These are phyloP conservation scores for Uncinocarpus reesii DNA, from an alignment of 2,329 filamentous ascomycete genomes.

Conservation along the genomic window DNA sequence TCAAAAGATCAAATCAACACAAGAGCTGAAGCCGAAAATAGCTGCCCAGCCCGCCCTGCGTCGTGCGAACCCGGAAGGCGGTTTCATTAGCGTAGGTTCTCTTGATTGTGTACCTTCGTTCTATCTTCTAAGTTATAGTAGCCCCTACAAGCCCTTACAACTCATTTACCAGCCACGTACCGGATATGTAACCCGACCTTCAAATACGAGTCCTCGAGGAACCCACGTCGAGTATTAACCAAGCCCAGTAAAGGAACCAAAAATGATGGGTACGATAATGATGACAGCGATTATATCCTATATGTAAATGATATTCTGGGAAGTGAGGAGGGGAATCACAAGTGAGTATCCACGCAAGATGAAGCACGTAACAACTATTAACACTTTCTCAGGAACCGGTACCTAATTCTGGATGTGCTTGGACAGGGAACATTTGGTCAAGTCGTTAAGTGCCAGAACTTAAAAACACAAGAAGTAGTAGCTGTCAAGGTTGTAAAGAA, in stretches of 20 bases:
- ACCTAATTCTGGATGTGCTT: conserved; percentile 91
- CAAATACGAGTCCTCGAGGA: conserved; percentile 97
- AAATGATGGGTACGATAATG: conserved; percentile 98
- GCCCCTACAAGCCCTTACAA: conserved; percentile 91
- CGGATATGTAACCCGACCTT: conserved; percentile 96
- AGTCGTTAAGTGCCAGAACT: conserved; percentile 96
- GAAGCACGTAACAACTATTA: not conserved
- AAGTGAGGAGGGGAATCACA: conserved; percentile 95
- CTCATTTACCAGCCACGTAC: conserved; percentile 87
- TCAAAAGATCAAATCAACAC: conserved; percentile 59
- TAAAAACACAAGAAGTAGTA: conserved; percentile 96
- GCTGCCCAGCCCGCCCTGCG: conserved; percentile 83
- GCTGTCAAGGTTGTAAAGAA: conserved; percentile 99
- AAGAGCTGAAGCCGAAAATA: conserved; percentile 70
- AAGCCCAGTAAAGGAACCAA: conserved; percentile 98
- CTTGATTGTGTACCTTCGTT: conserved; percentile 14
- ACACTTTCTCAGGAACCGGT: conserved; percentile 60
- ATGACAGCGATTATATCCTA: conserved; percentile 97
- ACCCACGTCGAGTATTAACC: conserved; percentile 86
- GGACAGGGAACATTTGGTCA: conserved; percentile 97
- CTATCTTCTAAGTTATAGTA: conserved; percentile 33
- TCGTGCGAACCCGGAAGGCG: conserved; percentile 88
- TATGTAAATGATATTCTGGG: conserved; percentile 98
- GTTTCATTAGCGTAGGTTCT: conserved; percentile 75
- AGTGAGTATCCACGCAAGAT: conserved; percentile 47